phyloP scores from a whole-genome alignment of 1,284 basidiomycete species.

The Bjerkandera adusta region DNA sequence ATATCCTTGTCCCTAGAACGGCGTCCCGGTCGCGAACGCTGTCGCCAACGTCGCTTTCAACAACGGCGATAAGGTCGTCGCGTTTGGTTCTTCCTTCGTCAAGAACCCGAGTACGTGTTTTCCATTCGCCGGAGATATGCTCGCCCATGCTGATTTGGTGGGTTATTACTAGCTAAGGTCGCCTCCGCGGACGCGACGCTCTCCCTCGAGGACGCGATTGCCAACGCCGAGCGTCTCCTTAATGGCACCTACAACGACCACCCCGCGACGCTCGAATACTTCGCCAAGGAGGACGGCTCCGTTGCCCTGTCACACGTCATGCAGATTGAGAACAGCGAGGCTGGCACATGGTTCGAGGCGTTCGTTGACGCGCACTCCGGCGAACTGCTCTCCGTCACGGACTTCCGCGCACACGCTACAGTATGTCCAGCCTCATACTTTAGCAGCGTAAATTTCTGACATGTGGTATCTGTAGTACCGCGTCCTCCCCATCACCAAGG shows the following conservation, averaged over 20 bases:
- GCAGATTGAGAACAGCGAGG: conserved; percentile 51
- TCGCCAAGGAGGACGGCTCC: conserved; percentile 43
- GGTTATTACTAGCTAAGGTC: conserved; percentile 24
- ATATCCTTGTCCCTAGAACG: conserved; percentile 28
- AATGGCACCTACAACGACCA: conserved; percentile 41
- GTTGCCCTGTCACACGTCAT: conserved; percentile 52
- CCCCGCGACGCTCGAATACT: conserved; percentile 44
- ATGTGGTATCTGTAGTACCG: conserved; percentile 33
- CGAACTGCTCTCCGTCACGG: conserved; percentile 50
- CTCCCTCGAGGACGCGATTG: conserved; percentile 35
- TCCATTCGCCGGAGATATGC: too few relatives aligned
- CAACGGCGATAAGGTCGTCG: conserved; percentile 36
- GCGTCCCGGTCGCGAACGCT: conserved; percentile 42
- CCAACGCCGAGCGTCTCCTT: conserved; percentile 38
- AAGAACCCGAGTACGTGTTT: conserved; percentile 25
- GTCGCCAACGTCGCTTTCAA: conserved; percentile 46
- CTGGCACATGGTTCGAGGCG: conserved; percentile 61
- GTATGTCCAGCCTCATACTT: conserved; percentile 24
- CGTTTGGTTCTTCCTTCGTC: conserved; percentile 53
- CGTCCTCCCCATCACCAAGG: conserved; percentile 41
- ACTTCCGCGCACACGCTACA: conserved; percentile 47
- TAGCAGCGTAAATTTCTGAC: background rate
- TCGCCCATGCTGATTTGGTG: background rate
- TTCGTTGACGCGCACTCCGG: conserved; percentile 59
- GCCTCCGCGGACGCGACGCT: conserved; percentile 38